These are phyloP conservation scores for Colletotrichum camelliae DNA, from an alignment of 2,329 filamentous ascomycete species.

Conservation along the genomic window DNA sequence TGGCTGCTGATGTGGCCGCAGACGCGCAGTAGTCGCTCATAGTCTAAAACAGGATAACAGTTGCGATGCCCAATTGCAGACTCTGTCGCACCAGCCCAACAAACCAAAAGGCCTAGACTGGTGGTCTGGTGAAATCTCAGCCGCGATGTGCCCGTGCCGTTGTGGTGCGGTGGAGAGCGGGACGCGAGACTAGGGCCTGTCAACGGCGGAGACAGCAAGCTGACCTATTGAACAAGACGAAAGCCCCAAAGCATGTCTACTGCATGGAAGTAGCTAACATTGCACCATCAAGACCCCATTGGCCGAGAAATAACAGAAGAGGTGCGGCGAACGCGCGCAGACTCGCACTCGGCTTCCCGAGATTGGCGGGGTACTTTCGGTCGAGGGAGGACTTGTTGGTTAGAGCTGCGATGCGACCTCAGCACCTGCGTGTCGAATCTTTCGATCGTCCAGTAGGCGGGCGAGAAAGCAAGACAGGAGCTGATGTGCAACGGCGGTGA, in stretches of 20 bases:
- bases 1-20: neutral
- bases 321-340: neutral
- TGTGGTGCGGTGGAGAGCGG: neutral
- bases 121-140: neutral
- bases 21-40: neutral
- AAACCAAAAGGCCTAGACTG: neutral
- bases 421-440: neutral
- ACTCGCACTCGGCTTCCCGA: neutral
- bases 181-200: neutral
- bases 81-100: neutral
- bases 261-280: neutral
- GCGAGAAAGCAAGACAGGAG: neutral
- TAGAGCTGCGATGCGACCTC: neutral
- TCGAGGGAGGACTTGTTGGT: neutral
- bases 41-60: neutral
- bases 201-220: neutral
- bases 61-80: neutral
- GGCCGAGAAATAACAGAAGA: neutral
- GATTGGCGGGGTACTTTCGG: neutral
- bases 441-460: neutral
- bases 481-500: constrained; percentile 15
- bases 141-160: neutral
- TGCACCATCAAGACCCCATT: neutral
- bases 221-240: neutral
- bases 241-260: neutral